Conservation (phyloP, 257 asterid genomes). For the Solanum chilense region DNA sequence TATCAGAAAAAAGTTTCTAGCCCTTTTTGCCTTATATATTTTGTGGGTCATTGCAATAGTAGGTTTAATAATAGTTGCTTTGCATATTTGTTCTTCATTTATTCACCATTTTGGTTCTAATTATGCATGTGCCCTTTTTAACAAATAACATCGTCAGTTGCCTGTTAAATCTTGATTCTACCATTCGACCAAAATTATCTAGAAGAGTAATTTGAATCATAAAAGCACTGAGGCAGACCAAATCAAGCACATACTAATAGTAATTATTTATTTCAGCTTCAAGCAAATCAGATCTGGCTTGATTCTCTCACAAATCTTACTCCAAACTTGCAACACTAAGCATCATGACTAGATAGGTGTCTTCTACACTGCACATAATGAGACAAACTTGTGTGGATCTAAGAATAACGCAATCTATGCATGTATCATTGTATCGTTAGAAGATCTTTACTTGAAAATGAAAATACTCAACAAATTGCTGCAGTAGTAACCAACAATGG, state of each 20-base stretch:
- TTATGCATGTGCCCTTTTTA: neutral
- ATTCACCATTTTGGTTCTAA: neutral
- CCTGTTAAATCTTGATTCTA: neutral
- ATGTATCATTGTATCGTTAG: neutral
- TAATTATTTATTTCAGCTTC: neutral
- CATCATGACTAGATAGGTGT: neutral
- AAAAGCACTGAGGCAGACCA: neutral
- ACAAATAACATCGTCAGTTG: neutral
- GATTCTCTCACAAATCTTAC: neutral
- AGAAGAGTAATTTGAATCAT: neutral
- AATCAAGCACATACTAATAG: neutral
- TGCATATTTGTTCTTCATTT: neutral
- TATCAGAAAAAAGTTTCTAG: neutral
- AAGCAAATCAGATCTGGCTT: neutral
- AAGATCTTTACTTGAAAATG: neutral
- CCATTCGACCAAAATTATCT: neutral
- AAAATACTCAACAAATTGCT: neutral
- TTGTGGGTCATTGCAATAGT: neutral
- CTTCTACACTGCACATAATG: neutral
- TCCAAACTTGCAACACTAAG: neutral
- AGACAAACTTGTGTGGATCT: neutral
- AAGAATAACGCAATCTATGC: neutral
- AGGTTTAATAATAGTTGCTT: neutral
- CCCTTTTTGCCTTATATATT: neutral
- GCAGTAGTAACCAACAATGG: neutral